These are phyloP conservation scores for Ceratocystis eucalypticola DNA, from an alignment of 2,329 filamentous ascomycete genomes.

Conservation along the genomic window DNA sequence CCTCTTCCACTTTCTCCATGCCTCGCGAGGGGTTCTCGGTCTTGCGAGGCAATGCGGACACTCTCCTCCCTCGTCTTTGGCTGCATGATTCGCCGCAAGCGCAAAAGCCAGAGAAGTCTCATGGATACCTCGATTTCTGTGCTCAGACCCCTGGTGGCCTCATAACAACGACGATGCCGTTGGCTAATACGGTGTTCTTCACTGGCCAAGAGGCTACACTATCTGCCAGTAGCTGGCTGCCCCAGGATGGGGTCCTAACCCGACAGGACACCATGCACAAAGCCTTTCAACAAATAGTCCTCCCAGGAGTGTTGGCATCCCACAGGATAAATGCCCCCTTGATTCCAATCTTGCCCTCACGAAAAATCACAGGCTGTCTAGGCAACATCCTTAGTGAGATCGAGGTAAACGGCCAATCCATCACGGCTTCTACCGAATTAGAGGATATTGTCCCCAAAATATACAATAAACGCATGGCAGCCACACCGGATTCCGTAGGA, in stretches of 20 bases:
- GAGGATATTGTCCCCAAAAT: conserved; percentile 50
- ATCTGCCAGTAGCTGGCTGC: conserved; percentile 27
- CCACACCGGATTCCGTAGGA: conserved; percentile 31
- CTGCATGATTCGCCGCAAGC: neutral
- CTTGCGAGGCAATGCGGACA: conserved; percentile 11
- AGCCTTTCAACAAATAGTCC: conserved; percentile 28
- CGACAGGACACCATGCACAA: conserved; percentile 27
- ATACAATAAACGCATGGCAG: conserved; percentile 31
- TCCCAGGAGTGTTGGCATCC: conserved; percentile 18
- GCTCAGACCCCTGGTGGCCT: neutral
- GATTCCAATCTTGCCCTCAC: conserved; percentile 48
- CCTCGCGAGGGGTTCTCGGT: conserved; percentile 18
- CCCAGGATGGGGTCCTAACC: conserved; percentile 17
- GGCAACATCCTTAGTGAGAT: conserved; percentile 67
- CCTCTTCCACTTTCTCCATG: conserved; percentile 21
- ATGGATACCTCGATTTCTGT: conserved; percentile 16
- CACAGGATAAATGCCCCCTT: conserved; percentile 33
- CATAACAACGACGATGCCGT: conserved; percentile 41
- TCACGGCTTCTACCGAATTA: conserved; percentile 58
- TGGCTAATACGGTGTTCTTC: conserved; percentile 67
- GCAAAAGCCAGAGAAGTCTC: conserved; percentile 8
- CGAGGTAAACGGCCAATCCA: conserved; percentile 31
- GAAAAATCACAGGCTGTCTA: conserved; percentile 50
- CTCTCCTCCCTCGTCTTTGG: conserved; percentile 16
- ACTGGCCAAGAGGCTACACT: conserved; percentile 52